Conservation (phyloP, 73 alveolate genomes). For the Paramecium primaurelia region DNA sequence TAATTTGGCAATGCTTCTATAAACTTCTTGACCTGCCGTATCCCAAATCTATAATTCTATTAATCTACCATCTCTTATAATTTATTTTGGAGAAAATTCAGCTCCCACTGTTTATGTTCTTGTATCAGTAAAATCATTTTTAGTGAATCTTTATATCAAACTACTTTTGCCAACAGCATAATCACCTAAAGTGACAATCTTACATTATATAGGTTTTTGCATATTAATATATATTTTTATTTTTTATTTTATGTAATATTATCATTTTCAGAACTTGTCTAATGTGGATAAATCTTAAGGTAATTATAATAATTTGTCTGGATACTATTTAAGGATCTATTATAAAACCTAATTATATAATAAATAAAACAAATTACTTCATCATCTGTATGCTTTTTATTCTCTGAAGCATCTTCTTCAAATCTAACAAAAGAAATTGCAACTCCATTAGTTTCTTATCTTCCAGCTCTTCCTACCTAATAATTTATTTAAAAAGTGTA, state of each 20-base stretch:
- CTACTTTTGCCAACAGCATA: background rate
- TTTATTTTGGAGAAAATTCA: constrained; percentile 1
- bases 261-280: constrained; percentile 46
- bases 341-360: background rate
- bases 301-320: background rate
- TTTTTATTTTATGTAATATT: constrained; percentile 8
- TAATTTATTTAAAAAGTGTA: background rate
- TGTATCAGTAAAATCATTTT: background rate
- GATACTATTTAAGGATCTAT: constrained; percentile 16
- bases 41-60: constrained; percentile 5
- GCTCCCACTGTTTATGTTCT: background rate
- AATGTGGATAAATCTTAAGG: constrained; percentile 17
- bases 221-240: background rate
- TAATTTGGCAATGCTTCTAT: background rate
- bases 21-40: constrained; percentile 3
- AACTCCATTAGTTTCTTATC: constrained; percentile 97
- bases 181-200: background rate
- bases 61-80: background rate
- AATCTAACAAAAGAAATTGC: constrained; percentile 91
- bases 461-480: constrained; percentile 98
- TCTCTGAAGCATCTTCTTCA: constrained; percentile 78
- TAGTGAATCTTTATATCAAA: background rate
- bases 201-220: background rate
- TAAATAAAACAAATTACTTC: background rate
- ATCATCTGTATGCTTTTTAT: background rate